Percentiles rank a stretch among this genome's conserved stretches.
Conservation (phyloP, 345 rosid species). For the Pistacia atlantica region DNA sequence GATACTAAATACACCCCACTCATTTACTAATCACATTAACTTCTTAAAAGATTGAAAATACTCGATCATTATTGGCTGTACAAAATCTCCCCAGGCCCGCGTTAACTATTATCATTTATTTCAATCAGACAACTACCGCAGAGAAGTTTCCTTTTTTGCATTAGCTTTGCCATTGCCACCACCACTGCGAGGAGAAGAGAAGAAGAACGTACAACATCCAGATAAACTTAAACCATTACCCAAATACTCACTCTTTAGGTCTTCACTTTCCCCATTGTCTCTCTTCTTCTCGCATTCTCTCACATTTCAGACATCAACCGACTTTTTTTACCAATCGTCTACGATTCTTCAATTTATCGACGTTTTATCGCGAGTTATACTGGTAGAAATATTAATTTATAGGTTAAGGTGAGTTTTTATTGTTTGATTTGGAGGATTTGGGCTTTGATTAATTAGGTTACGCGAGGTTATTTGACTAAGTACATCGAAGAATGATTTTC, state of each 20-base stretch:
- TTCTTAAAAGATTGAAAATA: no score
- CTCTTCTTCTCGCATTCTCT: background rate
- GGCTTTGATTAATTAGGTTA: background rate
- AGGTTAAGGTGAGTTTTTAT: constrained; percentile 28
- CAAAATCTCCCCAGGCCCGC: background rate
- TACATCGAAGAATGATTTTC: background rate
- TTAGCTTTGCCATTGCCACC: constrained; percentile 18
- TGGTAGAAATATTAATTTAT: constrained; percentile 9
- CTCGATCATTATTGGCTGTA: background rate
- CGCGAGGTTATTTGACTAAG: background rate
- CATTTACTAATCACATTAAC: background rate
- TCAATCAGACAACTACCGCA: background rate
- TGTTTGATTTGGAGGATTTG: background rate
- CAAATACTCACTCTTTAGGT: constrained; percentile 24
- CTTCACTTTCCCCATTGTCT: constrained; percentile 10
- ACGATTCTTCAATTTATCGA: constrained; percentile 15
- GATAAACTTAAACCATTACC: background rate
- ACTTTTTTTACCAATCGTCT: background rate
- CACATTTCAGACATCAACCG: constrained; percentile 31
- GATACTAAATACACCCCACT: background rate
- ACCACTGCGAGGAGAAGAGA: constrained; percentile 34
- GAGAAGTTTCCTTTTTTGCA: constrained; percentile 14
- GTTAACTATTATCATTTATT: background rate
- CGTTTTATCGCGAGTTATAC: background rate
- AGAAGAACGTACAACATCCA: background rate